Percentiles rank a stretch among this genome's conserved stretches.
Conservation (phyloP, 768 basidiomycete genomes). For the Lactarius evosmus region DNA sequence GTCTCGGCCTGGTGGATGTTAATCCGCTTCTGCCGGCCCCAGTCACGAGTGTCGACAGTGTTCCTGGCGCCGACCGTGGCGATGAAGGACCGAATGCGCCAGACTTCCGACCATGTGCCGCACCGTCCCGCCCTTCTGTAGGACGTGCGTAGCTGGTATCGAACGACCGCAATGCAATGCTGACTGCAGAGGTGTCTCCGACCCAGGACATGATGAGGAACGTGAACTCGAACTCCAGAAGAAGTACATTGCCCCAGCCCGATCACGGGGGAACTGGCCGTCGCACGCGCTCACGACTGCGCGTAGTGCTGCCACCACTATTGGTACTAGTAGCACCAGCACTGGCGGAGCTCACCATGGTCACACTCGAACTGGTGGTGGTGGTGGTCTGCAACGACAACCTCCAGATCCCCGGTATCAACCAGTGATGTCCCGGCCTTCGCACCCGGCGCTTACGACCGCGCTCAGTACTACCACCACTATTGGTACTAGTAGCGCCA, state of each 20-base stretch:
- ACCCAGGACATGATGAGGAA: neutral
- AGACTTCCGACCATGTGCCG: neutral
- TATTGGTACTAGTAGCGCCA: neutral
- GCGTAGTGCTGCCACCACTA: neutral
- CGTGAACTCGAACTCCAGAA: neutral
- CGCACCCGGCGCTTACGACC: neutral
- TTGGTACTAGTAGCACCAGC: neutral
- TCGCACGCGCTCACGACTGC: neutral
- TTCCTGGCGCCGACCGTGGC: neutral
- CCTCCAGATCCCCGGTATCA: too few species aligned
- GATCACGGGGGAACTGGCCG: neutral
- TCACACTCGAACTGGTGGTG: too few species aligned
- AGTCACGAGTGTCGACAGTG: neutral
- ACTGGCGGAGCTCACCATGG: neutral
- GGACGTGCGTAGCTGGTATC: neutral
- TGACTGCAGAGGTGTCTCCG: neutral
- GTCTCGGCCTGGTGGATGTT: neutral
- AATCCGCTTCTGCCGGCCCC: neutral
- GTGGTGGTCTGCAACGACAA: too few species aligned
- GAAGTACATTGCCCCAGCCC: neutral
- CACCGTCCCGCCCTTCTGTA: neutral
- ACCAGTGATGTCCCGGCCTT: too few species aligned
- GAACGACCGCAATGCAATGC: neutral
- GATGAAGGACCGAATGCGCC: neutral
- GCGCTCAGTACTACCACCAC: neutral